Percentiles rank a stretch among this genome's conserved stretches.
Conservation (phyloP, 306 rosid genomes). For the Prosopis cineraria region DNA sequence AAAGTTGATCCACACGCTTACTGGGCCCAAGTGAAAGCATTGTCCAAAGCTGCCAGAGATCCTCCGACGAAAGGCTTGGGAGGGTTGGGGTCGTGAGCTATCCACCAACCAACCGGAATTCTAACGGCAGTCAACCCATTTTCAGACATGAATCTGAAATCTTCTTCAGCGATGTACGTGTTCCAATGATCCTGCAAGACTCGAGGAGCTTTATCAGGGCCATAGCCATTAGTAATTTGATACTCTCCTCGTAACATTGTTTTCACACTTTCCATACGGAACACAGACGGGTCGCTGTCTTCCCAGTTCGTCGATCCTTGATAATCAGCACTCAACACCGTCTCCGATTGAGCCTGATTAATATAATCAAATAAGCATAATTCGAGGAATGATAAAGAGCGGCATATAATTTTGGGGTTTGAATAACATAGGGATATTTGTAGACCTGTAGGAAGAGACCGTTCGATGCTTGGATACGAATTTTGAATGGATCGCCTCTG, state of each 20-base stretch:
- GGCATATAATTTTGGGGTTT: too few relatives aligned
- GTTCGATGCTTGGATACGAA: constrained; percentile 55
- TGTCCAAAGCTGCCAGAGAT: constrained; percentile 55
- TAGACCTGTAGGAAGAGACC: constrained; percentile 19
- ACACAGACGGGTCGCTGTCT: constrained; percentile 55
- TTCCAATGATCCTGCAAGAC: constrained; percentile 58
- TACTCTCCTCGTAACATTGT: constrained; percentile 49
- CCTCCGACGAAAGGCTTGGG: constrained; percentile 68
- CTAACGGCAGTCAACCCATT: too few relatives aligned
- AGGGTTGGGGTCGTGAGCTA: constrained; percentile 57
- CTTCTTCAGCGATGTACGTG: too few relatives aligned
- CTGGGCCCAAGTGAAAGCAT: constrained; percentile 70
- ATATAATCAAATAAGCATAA: too few relatives aligned
- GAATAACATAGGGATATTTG: too few relatives aligned
- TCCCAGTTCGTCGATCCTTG: constrained; percentile 47
- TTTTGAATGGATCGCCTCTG: constrained; percentile 31
- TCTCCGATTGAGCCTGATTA: constrained; percentile 44
- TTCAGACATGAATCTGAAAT: too few relatives aligned
- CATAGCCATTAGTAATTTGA: constrained; percentile 67
- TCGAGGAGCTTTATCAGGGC: constrained; percentile 51
- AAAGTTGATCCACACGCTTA: constrained; percentile 15
- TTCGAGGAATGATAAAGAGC: too few relatives aligned
- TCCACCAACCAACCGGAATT: constrained; percentile 77
- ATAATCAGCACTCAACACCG: constrained; percentile 50
- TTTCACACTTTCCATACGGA: constrained; percentile 28